These are phyloP conservation scores for Silene vulgaris DNA, from an alignment of 179 eudicot genomes.

Conservation along the genomic window DNA sequence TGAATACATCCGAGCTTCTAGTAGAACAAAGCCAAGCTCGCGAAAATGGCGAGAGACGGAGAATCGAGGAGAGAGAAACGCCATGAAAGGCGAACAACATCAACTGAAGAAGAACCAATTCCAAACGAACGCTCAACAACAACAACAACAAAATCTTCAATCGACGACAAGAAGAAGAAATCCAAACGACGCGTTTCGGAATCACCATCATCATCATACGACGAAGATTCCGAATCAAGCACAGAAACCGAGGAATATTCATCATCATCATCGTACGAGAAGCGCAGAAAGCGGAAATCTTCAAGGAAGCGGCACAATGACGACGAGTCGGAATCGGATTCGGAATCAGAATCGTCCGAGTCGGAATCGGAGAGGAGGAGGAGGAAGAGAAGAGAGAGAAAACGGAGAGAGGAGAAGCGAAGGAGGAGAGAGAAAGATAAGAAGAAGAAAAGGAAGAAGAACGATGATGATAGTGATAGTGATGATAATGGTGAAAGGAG, in stretches of 20 bases:
- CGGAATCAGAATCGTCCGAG: constrained; percentile 31
- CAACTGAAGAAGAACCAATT: constrained; percentile 2
- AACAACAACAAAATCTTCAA: background rate
- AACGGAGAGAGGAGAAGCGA: constrained; percentile 26
- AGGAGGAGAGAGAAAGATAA: constrained; percentile 29
- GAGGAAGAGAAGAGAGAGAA: constrained; percentile 28
- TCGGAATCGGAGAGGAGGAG: constrained; percentile 38
- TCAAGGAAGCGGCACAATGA: constrained; percentile 35
- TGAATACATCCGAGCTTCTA: background rate
- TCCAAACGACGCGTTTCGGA: constrained; percentile 31
- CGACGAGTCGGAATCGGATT: constrained; percentile 41
- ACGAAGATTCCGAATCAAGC: constrained; percentile 31
- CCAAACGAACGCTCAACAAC: background rate
- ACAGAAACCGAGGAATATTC: constrained; percentile 23
- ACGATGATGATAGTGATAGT: constrained; percentile 22
- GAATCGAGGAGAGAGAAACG: constrained; percentile 23
- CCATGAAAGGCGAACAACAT: constrained; percentile 21
- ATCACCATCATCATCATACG: constrained; percentile 7
- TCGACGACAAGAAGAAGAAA: constrained; percentile 14
- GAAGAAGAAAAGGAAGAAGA: constrained; percentile 24
- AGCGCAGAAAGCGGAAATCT: constrained; percentile 24
- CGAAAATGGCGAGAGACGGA: constrained; percentile 30
- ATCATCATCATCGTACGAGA: constrained; percentile 17
- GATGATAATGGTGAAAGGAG: constrained; percentile 33
- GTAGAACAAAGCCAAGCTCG: background rate